Conservation (phyloP, 768 basidiomycete species). For the Pleurotus eryngii region DNA sequence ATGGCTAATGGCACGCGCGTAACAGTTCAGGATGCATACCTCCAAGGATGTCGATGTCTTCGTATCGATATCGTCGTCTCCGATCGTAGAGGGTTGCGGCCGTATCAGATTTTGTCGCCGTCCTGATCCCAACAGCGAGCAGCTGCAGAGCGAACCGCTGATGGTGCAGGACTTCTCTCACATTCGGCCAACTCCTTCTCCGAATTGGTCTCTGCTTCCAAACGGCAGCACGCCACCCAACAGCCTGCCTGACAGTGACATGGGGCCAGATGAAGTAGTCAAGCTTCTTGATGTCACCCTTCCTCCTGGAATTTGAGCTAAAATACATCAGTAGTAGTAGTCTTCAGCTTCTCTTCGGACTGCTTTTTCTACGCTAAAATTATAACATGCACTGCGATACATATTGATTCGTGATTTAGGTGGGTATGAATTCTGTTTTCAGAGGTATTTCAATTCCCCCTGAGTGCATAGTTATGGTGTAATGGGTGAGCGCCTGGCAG, state of each 20-base stretch:
- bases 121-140: constrained; percentile 28
- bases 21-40: constrained; percentile 84
- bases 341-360: too few species aligned
- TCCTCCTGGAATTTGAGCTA: neutral
- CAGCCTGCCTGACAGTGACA: neutral
- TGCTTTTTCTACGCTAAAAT: too few species aligned
- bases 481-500: too few species aligned
- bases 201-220: constrained; percentile 58
- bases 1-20: neutral
- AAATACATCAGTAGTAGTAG: too few species aligned
- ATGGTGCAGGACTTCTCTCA: constrained; percentile 84
- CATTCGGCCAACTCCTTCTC: constrained; percentile 70
- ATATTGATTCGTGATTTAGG: too few species aligned
- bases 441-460: too few species aligned
- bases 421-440: too few species aligned
- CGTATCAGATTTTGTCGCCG: constrained; percentile 63
- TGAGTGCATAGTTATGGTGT: too few species aligned
- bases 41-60: constrained; percentile 64
- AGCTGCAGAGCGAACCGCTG: constrained; percentile 31
- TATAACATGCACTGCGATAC: too few species aligned
- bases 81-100: constrained; percentile 76
- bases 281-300: neutral
- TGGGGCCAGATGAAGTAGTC: neutral
- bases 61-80: constrained; percentile 64
- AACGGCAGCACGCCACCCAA: neutral